A percentile compares a stretch with the other conserved stretches of the same genome.
Evolutionary conservation across 345 rosid species (phyloP).

Genomic region (Citrus medica): DNA sequence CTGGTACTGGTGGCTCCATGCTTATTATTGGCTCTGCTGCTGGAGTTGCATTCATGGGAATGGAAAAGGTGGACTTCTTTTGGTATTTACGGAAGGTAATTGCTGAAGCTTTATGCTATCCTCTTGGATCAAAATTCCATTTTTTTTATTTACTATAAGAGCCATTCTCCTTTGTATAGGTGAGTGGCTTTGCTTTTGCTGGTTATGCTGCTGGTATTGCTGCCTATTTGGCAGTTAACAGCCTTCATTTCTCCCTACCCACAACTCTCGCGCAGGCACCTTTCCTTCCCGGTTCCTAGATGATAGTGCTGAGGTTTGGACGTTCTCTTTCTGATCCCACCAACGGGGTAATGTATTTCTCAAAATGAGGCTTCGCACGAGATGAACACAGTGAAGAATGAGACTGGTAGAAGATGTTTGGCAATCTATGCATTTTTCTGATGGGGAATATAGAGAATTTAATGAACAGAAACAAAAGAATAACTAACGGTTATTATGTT

Average conservation of each 20-base stretch:
- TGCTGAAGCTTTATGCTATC: neutral
- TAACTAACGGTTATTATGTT: too few species aligned
- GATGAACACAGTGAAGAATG: neutral
- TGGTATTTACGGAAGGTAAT: constrained; percentile 89
- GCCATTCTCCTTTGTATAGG: constrained; percentile 38
- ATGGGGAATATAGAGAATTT: neutral
- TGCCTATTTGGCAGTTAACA: constrained; percentile 46
- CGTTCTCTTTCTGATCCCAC: neutral
- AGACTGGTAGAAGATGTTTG: neutral
- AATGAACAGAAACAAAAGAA: neutral
- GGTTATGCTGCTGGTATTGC: constrained; percentile 86
- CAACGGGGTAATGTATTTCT: neutral
- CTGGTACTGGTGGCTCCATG: constrained; percentile 97
- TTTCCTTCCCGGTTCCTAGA: constrained; percentile 53
- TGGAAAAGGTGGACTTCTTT: constrained; percentile 96
- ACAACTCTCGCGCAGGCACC: constrained; percentile 60
- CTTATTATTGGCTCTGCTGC: constrained; percentile 92
- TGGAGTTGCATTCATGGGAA: constrained; percentile 98
- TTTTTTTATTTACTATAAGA: constrained; percentile 6
- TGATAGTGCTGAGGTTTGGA: neutral
- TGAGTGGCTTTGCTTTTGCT: constrained; percentile 90
- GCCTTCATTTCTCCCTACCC: constrained; percentile 43
- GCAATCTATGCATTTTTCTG: neutral
- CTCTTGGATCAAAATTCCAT: neutral
- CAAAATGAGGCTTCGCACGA: neutral